A percentile compares a stretch with the other conserved stretches of the same genome.
Evolutionary conservation across 1,139 yeast genomes (phyloP).

Genomic region (Debaryomyces robertsiae): DNA sequence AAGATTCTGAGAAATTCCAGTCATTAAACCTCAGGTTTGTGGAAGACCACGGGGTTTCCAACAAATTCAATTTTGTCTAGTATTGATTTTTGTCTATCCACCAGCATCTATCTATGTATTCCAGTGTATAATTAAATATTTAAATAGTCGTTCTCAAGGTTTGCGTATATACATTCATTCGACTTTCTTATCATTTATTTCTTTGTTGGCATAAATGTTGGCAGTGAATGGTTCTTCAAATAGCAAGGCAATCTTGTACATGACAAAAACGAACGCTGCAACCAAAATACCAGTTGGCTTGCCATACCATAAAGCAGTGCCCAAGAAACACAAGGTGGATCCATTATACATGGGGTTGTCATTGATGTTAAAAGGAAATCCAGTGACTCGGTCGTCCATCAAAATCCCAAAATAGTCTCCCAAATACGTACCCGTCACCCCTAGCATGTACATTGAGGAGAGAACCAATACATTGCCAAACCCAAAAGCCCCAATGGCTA

Average conservation of each 20-base stretch:
- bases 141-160: neutral
- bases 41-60: constrained; percentile 32
- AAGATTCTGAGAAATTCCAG: constrained; percentile 75
- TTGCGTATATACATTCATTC: neutral
- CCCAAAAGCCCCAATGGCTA: constrained; percentile 48
- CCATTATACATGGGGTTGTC: constrained; percentile 98
- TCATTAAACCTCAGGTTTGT: constrained; percentile 39
- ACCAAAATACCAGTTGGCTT: constrained; percentile 87
- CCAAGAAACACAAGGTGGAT: constrained; percentile 83
- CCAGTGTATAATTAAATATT: neutral
- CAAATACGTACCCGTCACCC: constrained; percentile 92
- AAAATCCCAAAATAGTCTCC: constrained; percentile 97
- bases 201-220: constrained; percentile 65
- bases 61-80: constrained; percentile 28
- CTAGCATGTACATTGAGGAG: constrained; percentile 89
- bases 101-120: neutral
- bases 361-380: constrained; percentile 88
- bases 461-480: constrained; percentile 80
- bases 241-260: constrained; percentile 80
- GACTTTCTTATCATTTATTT: constrained; percentile 10
- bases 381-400: constrained; percentile 88
- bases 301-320: constrained; percentile 84
- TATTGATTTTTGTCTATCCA: constrained; percentile 1
- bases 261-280: constrained; percentile 68
- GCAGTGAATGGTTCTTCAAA: constrained; percentile 98